phyloP scores from a whole-genome alignment of 179 eudicot genomes.

The Spinacia oleracea region DNA sequence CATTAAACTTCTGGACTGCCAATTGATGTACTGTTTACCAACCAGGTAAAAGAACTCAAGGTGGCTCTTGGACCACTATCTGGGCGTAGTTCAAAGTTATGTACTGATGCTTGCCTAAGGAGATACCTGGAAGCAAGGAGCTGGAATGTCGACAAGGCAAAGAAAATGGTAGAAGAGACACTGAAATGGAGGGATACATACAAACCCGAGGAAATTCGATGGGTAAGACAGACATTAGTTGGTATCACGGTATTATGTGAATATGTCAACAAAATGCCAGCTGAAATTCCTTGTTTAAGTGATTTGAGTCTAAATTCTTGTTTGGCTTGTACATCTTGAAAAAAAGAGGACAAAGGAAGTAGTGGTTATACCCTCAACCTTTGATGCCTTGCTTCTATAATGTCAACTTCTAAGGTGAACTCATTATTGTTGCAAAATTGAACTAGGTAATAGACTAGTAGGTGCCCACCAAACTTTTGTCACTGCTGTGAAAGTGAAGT shows the following conservation, averaged over 20 bases:
- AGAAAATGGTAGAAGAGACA: constrained; percentile 80
- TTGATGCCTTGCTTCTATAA: neutral
- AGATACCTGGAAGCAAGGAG: constrained; percentile 81
- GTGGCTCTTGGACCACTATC: constrained; percentile 58
- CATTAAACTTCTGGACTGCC: neutral
- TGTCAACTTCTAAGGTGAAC: neutral
- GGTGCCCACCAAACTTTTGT: neutral
- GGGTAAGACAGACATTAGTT: constrained; percentile 49
- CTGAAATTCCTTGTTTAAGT: neutral
- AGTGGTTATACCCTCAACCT: neutral
- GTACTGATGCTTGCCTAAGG: constrained; percentile 71
- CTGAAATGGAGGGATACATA: constrained; percentile 69
- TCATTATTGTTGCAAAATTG: neutral
- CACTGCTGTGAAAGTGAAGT: neutral
- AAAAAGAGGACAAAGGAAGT: neutral
- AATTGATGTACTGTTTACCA: neutral
- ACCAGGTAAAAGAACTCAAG: constrained; percentile 62
- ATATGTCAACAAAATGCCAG: neutral
- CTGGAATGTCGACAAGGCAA: constrained; percentile 80
- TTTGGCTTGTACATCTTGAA: neutral
- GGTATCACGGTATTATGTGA: constrained; percentile 2
- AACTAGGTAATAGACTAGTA: no score
- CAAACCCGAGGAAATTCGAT: constrained; percentile 92
- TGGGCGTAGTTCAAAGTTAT: constrained; percentile 55
- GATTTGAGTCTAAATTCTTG: neutral